A percentile compares a stretch with the other conserved stretches of the same genome.
Evolutionary conservation across 1,284 basidiomycete species (phyloP).

Genomic region (Sanguinoderma infundibulare): DNA sequence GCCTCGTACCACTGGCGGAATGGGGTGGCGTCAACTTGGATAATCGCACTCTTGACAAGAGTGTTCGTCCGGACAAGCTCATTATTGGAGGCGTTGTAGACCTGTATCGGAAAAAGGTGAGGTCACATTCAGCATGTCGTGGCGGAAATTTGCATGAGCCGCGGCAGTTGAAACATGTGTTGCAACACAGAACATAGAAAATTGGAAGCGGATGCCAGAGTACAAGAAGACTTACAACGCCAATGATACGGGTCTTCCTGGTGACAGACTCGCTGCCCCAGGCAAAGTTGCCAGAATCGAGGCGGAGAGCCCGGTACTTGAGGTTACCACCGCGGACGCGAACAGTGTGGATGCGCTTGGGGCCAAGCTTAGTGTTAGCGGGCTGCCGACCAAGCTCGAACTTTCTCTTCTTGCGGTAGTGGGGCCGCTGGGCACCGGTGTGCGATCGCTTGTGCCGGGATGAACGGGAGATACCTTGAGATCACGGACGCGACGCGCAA

Average conservation of each 20-base stretch:
- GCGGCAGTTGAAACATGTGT: not conserved
- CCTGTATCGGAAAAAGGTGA: constrained; percentile 47
- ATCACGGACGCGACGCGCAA: not conserved
- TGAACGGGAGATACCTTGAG: constrained; percentile 88
- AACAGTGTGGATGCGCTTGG: constrained; percentile 92
- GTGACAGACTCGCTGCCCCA: constrained; percentile 95
- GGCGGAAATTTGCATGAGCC: not conserved
- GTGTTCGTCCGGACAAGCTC: constrained; percentile 99
- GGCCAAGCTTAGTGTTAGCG: constrained; percentile 92
- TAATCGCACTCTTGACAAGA: constrained; percentile 92
- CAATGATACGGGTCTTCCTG: constrained; percentile 92
- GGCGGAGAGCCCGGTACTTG: constrained; percentile 93
- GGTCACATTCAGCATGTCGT: no score
- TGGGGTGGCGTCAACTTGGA: constrained; percentile 95
- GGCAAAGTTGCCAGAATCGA: constrained; percentile 95
- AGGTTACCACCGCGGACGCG: constrained; percentile 92
- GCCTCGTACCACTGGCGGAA: constrained; percentile 99
- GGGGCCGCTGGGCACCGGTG: constrained; percentile 91
- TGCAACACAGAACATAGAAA: not conserved
- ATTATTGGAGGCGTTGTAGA: constrained; percentile 98
- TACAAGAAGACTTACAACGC: constrained; percentile 75
- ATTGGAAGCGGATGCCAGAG: not conserved
- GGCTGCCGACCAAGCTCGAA: constrained; percentile 97
- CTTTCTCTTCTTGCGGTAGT: constrained; percentile 99
- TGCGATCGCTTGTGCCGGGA: constrained; percentile 95